Evolutionary conservation across 179 eudicot species (phyloP).

Genomic region (Sideroxylon spinosum): DNA sequence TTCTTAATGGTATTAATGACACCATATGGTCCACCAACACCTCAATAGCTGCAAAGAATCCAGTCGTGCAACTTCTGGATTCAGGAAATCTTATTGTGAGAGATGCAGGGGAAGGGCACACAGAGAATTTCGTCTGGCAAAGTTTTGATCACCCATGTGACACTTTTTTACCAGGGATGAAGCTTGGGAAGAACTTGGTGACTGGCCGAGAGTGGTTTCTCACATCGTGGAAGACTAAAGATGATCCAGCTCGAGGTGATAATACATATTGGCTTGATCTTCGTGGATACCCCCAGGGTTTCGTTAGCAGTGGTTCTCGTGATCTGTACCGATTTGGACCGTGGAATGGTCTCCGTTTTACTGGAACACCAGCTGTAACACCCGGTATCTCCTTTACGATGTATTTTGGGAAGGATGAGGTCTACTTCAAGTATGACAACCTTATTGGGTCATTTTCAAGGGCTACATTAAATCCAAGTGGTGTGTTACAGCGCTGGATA

Average conservation of each 20-base stretch:
- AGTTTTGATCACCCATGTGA: slow-evolving; percentile 27
- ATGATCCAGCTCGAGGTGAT: slow-evolving; percentile 31
- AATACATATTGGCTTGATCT: slow-evolving; percentile 26
- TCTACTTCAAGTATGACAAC: slow-evolving; percentile 13
- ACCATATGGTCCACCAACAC: not conserved
- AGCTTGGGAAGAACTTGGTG: slow-evolving; percentile 21
- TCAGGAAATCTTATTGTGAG: slow-evolving; percentile 34
- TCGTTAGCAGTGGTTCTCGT: slow-evolving; percentile 7
- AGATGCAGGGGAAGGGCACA: slow-evolving; percentile 11
- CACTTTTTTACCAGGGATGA: slow-evolving; percentile 30
- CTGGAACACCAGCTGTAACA: slow-evolving; percentile 21
- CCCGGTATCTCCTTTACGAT: slow-evolving; percentile 13
- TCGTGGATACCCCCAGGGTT: slow-evolving; percentile 27
- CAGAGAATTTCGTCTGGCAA: slow-evolving; percentile 30
- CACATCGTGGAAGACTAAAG: slow-evolving; percentile 31
- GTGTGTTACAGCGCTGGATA: slow-evolving; percentile 19
- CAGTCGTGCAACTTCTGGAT: not conserved
- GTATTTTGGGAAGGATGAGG: slow-evolving; percentile 13
- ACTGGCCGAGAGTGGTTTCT: slow-evolving; percentile 30
- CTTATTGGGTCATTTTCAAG: slow-evolving; percentile 14
- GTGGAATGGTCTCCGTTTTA: slow-evolving; percentile 34
- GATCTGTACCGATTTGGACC: slow-evolving; percentile 25
- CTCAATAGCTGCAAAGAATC: not conserved
- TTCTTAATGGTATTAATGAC: not conserved
- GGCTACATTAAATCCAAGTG: slow-evolving; percentile 16